phyloP scores from a whole-genome alignment of 352 stramenopile genomes.

The Globisporangium paddicum region DNA sequence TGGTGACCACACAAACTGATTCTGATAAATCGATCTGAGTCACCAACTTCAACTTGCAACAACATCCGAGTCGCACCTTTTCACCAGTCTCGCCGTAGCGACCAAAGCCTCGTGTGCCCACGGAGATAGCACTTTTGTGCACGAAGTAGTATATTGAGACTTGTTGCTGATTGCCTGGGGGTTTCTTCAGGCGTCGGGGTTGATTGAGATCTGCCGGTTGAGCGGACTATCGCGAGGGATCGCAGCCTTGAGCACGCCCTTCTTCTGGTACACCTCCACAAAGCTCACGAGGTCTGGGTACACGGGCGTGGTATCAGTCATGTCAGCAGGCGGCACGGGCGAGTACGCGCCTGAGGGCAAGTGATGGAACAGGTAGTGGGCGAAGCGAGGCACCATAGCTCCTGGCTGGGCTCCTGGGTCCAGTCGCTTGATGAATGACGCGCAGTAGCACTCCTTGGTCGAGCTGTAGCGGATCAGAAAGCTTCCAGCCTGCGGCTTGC shows the following conservation, averaged over 20 bases:
- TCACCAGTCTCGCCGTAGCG: not conserved
- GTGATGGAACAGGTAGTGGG: constrained; percentile 72
- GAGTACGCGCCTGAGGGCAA: constrained; percentile 61
- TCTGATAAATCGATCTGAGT: no score
- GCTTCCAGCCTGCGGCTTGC: constrained; percentile 26
- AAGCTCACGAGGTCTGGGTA: constrained; percentile 76
- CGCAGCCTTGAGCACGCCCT: constrained; percentile 46
- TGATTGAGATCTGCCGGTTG: constrained; percentile 55
- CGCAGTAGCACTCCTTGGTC: constrained; percentile 57
- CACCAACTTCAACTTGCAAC: not conserved
- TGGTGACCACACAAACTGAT: no score
- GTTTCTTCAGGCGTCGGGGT: constrained; percentile 6
- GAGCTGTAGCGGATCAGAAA: constrained; percentile 79
- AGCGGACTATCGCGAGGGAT: constrained; percentile 39
- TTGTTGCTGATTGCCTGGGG: not conserved
- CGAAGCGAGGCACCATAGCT: constrained; percentile 28
- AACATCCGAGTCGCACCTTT: not conserved
- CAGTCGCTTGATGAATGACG: constrained; percentile 59
- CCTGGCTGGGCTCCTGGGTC: constrained; percentile 19
- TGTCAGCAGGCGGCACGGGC: constrained; percentile 40
- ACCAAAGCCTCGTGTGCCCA: not conserved
- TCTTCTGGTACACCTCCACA: constrained; percentile 69
- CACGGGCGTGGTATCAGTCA: constrained; percentile 41
- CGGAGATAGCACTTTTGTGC: not conserved
- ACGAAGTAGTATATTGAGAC: not conserved